Conservation (phyloP, 371 early-diverging fungal species). For the Mucor piriformis region DNA sequence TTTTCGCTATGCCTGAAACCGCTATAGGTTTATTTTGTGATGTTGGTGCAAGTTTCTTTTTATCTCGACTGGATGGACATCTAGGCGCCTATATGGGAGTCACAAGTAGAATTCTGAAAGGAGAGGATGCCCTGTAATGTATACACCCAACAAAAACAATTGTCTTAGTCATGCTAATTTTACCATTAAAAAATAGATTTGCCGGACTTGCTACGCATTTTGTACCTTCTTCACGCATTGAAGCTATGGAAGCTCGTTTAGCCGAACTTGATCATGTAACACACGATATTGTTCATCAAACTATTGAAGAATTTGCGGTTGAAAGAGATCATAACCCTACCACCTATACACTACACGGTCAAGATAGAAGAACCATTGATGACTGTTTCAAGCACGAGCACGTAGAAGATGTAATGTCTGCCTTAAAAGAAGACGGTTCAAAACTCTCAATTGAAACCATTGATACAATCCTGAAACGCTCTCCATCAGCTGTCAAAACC, state of each 20-base stretch:
- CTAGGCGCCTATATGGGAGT: conserved; percentile 89
- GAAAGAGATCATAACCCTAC: conserved; percentile 13
- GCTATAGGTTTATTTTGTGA: conserved; percentile 94
- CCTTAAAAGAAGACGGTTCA: conserved; percentile 52
- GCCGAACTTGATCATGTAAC: conserved; percentile 72
- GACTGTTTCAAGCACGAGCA: conserved; percentile 77
- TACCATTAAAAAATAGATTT: conserved; percentile 5
- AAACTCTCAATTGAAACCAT: conserved; percentile 72
- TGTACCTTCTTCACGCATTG: conserved; percentile 79
- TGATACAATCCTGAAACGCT: conserved; percentile 59
- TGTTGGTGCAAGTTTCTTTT: conserved; percentile 92
- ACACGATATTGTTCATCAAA: conserved; percentile 74
- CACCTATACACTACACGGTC: conserved; percentile 18
- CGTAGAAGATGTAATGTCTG: conserved; percentile 72
- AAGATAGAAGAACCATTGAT: conserved; percentile 33
- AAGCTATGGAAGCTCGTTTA: conserved; percentile 74
- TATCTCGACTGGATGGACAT: conserved; percentile 90
- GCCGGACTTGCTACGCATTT: conserved; percentile 94
- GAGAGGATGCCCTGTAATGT: conserved; percentile 76
- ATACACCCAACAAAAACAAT: too few species aligned
- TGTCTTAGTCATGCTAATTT: neutral
- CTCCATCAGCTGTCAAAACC: conserved; percentile 84
- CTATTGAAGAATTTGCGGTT: conserved; percentile 86
- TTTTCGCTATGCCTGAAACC: conserved; percentile 84
- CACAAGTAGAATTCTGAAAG: conserved; percentile 80